phyloP scores from a whole-genome alignment of 441 rosid genomes.

The Mallotus repandus region DNA sequence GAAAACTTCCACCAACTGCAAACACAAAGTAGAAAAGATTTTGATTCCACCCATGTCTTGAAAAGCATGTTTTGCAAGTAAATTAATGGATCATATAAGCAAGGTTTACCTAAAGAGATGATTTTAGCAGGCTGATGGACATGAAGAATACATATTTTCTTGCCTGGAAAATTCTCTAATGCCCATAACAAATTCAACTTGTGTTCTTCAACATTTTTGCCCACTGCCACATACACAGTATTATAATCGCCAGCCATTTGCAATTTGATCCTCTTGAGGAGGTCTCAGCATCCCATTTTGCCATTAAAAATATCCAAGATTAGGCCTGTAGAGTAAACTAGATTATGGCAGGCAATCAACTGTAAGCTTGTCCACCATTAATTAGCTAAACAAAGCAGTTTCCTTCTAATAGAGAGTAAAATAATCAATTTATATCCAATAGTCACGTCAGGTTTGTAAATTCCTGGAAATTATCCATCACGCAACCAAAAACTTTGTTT shows the following conservation, averaged over 20 bases:
- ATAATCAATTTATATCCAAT: too few species aligned
- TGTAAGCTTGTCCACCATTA: too few species aligned
- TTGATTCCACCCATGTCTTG: too few species aligned
- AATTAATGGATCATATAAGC: not conserved
- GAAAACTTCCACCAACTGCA: conserved; percentile 38
- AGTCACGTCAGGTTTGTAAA: too few species aligned
- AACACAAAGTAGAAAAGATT: not conserved
- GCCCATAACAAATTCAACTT: conserved; percentile 62
- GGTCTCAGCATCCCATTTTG: not conserved
- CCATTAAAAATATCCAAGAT: too few species aligned
- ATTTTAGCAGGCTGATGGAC: conserved; percentile 47
- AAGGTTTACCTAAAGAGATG: conserved; percentile 28
- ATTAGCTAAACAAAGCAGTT: too few species aligned
- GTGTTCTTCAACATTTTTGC: conserved; percentile 54
- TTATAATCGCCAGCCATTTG: conserved; percentile 32
- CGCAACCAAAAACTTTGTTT: too few species aligned
- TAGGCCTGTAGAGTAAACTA: too few species aligned
- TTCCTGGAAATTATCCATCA: too few species aligned
- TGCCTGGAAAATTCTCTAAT: conserved; percentile 42
- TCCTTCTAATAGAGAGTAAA: too few species aligned
- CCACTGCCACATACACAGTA: conserved; percentile 59
- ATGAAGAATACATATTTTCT: conserved; percentile 54
- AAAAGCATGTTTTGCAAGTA: too few species aligned
- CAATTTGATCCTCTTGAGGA: conserved; percentile 30
- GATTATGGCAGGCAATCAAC: too few species aligned